Percentiles rank a stretch among this genome's conserved stretches.
Conservation (phyloP, 257 asterid species). For the Cynanchum wilfordii region DNA sequence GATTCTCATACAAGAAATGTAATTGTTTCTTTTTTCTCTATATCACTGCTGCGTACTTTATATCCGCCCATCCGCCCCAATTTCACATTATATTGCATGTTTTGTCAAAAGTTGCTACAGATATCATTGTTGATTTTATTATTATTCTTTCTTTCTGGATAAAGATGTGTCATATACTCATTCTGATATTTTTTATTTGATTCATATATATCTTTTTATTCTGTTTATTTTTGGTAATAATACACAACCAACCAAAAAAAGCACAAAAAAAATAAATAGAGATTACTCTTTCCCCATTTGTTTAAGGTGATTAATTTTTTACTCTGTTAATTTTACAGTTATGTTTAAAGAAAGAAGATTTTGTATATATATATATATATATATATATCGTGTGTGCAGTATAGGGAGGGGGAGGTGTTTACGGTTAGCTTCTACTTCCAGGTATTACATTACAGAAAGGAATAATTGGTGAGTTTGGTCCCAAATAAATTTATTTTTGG, state of each 20-base stretch:
- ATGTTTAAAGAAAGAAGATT: too few species aligned
- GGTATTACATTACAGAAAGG: not conserved
- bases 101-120: not conserved
- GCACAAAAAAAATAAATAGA: too few species aligned
- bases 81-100: not conserved
- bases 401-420: not conserved
- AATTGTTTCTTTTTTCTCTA: slow-evolving; percentile 7
- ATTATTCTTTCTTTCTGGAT: not conserved
- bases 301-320: too few species aligned
- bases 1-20: slow-evolving; percentile 18
- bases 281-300: not conserved
- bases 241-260: not conserved
- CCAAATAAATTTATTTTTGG: too few species aligned
- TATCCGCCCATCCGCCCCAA: not conserved
- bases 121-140: not conserved
- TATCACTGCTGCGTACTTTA: not conserved
- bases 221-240: too few species aligned
- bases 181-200: not conserved
- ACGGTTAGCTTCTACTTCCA: not conserved
- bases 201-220: too few species aligned
- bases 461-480: too few species aligned
- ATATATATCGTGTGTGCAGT: too few species aligned
- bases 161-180: not conserved
- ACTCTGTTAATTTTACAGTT: too few species aligned
- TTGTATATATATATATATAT: too few species aligned